phyloP scores from a whole-genome alignment of 2,329 filamentous ascomycete genomes.

The Colletotrichum tanaceti region DNA sequence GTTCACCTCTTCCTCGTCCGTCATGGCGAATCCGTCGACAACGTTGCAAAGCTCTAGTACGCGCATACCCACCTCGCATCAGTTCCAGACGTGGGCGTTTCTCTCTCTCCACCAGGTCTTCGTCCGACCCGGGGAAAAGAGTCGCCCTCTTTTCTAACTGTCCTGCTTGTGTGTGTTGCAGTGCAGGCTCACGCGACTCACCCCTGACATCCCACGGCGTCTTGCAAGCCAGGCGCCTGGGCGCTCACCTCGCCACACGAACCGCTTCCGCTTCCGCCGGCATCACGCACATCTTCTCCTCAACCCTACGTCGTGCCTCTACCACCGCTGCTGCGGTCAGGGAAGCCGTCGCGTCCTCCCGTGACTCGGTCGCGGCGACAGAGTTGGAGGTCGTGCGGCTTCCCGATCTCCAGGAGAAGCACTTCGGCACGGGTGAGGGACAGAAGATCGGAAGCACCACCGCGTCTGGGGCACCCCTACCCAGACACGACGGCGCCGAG shows the following conservation, averaged over 20 bases:
- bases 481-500: slow-evolving; percentile 66
- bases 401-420: slow-evolving; percentile 73
- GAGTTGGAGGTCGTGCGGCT: slow-evolving; percentile 54
- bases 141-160: slow-evolving; percentile 43
- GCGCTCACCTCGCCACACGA: slow-evolving; percentile 64
- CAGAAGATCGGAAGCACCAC: slow-evolving; percentile 59
- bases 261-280: slow-evolving; percentile 45
- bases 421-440: slow-evolving; percentile 80
- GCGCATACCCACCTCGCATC: slow-evolving; percentile 42
- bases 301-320: slow-evolving; percentile 78
- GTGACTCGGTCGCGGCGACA: background rate
- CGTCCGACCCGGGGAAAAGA: background rate
- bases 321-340: slow-evolving; percentile 77
- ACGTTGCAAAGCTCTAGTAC: slow-evolving; percentile 82
- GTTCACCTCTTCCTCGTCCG: slow-evolving; percentile 76
- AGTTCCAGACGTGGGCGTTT: slow-evolving; percentile 22
- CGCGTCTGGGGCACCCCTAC: slow-evolving; percentile 48
- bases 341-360: slow-evolving; percentile 60
- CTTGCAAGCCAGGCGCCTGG: slow-evolving; percentile 80
- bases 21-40: slow-evolving; percentile 92
- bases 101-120: background rate
- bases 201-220: slow-evolving; percentile 83
- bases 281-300: slow-evolving; percentile 78
- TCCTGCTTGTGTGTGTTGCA: slow-evolving; percentile 39
- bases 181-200: slow-evolving; percentile 85